phyloP scores from a whole-genome alignment of 2,329 filamentous ascomycete genomes.

The Didymella glomerata region DNA sequence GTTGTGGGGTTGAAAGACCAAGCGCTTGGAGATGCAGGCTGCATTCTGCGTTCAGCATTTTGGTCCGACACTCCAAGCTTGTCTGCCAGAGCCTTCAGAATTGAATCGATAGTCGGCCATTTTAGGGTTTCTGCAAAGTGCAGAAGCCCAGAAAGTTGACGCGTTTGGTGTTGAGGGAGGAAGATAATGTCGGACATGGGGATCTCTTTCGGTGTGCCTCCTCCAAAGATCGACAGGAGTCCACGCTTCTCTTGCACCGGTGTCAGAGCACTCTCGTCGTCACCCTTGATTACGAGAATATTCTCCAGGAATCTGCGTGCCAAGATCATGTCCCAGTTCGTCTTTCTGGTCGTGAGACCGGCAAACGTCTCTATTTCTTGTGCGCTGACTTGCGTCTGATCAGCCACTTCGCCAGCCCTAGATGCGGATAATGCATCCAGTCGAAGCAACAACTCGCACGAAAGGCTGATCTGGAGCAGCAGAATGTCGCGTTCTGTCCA shows the following conservation, averaged over 20 bases:
- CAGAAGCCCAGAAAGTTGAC: slow-evolving; percentile 60
- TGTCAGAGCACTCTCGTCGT: slow-evolving; percentile 24
- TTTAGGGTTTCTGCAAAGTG: slow-evolving; percentile 60
- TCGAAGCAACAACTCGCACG: slow-evolving; percentile 63
- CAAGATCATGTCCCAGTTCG: slow-evolving; percentile 65
- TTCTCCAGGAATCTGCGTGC: slow-evolving; percentile 63
- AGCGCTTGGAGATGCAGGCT: slow-evolving; percentile 30
- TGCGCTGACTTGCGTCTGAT: slow-evolving; percentile 52
- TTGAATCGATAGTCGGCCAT: slow-evolving; percentile 57
- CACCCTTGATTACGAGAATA: slow-evolving; percentile 52
- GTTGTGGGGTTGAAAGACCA: slow-evolving; percentile 38
- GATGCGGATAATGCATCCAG: slow-evolving; percentile 58
- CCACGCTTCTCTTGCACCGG: slow-evolving; percentile 38
- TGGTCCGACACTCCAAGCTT: slow-evolving; percentile 45
- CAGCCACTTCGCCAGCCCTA: slow-evolving; percentile 44
- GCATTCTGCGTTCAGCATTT: slow-evolving; percentile 23
- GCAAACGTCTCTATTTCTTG: slow-evolving; percentile 58
- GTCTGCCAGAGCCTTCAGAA: slow-evolving; percentile 50
- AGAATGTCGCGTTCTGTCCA: slow-evolving; percentile 61
- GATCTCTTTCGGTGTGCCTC: slow-evolving; percentile 29
- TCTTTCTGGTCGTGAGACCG: slow-evolving; percentile 59
- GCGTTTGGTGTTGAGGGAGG: slow-evolving; percentile 46
- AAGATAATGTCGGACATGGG: slow-evolving; percentile 41
- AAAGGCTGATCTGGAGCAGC: slow-evolving; percentile 63
- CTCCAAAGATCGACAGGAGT: slow-evolving; percentile 41